These are phyloP conservation scores for Trichoderma asperelloides DNA, from an alignment of 495 filamentous ascomycete species.

Conservation along the genomic window DNA sequence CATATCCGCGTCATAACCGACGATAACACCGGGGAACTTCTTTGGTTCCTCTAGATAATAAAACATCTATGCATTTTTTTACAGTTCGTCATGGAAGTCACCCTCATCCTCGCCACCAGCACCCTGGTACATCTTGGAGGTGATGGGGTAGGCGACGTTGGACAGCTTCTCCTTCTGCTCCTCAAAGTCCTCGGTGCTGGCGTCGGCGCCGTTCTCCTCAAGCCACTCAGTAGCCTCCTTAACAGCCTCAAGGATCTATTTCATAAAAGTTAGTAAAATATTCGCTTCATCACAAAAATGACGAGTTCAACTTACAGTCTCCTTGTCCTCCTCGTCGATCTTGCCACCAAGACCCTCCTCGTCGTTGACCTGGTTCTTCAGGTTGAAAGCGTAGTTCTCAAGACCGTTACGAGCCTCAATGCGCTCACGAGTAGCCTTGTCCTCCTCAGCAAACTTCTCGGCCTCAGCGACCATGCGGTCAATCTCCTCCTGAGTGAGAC, in stretches of 20 bases:
- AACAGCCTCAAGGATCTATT: conserved; percentile 79
- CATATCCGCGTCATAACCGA: conserved; percentile 5
- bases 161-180: conserved; percentile 99
- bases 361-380: conserved; percentile 99
- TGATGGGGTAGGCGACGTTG: conserved; percentile 95
- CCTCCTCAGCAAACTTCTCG: conserved; percentile 97
- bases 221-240: conserved; percentile 98
- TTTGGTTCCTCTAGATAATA: conserved; percentile 2
- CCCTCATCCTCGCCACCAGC: conserved; percentile 66
- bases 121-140: conserved; percentile 85
- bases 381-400: conserved; percentile 91
- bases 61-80: conserved; percentile 25
- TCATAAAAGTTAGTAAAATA: not conserved
- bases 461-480: conserved; percentile 96
- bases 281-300: not conserved
- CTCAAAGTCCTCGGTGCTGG: conserved; percentile 87
- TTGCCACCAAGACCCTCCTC: conserved; percentile 95
- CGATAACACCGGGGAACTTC: conserved; percentile 6
- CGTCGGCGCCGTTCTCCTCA: conserved; percentile 85
- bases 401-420: conserved; percentile 93
- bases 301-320: conserved; percentile 51
- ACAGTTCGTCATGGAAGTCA: conserved; percentile 81
- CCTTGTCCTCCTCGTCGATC: conserved; percentile 98
- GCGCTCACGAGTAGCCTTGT: conserved; percentile 91
- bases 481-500: conserved; percentile 90